A percentile compares a stretch with the other conserved stretches of the same genome.
Conservation (phyloP, 2,329 filamentous ascomycete genomes). For the Myotisia sp. region DNA sequence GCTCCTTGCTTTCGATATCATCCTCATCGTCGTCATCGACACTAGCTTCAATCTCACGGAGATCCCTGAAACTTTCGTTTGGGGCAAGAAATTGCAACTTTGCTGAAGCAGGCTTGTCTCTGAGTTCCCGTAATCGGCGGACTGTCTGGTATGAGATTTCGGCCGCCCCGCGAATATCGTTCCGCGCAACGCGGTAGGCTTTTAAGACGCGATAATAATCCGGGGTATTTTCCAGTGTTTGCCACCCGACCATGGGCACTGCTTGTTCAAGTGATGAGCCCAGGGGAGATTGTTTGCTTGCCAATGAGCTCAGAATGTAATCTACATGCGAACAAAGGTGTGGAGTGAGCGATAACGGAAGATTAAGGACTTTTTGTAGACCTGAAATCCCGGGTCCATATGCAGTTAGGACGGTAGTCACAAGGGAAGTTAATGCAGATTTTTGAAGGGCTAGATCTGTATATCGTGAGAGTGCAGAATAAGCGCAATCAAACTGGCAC, state of each 20-base stretch:
- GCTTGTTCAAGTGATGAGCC: conserved; percentile 1
- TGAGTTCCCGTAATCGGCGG: conserved; percentile 33
- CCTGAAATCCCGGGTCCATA: conserved; percentile 27
- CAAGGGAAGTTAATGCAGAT: conserved; percentile 54
- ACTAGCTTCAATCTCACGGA: too few species aligned
- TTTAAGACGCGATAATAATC: conserved; percentile 85
- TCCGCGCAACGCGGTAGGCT: conserved; percentile 70
- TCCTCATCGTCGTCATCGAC: conserved; percentile 16
- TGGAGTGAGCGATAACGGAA: conserved; percentile 52
- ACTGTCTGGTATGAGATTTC: conserved; percentile 43
- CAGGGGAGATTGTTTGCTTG: conserved; percentile 53
- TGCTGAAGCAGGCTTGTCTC: conserved; percentile 21
- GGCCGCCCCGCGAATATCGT: conserved; percentile 70
- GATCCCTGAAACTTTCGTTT: conserved; percentile 19
- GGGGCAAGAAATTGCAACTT: conserved; percentile 21
- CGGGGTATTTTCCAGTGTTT: conserved; percentile 29
- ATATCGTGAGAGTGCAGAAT: conserved; percentile 61
- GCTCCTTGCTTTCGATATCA: conserved; percentile 37
- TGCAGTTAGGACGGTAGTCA: conserved; percentile 32
- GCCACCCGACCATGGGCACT: not conserved
- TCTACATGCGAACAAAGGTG: conserved; percentile 67
- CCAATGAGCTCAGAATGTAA: conserved; percentile 57
- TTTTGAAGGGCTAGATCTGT: conserved; percentile 57
- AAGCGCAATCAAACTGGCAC: conserved; percentile 68
- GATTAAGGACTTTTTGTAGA: conserved; percentile 49